phyloP scores from a whole-genome alignment of 257 asterid genomes.

The Nicotiana tomentosiformis region DNA sequence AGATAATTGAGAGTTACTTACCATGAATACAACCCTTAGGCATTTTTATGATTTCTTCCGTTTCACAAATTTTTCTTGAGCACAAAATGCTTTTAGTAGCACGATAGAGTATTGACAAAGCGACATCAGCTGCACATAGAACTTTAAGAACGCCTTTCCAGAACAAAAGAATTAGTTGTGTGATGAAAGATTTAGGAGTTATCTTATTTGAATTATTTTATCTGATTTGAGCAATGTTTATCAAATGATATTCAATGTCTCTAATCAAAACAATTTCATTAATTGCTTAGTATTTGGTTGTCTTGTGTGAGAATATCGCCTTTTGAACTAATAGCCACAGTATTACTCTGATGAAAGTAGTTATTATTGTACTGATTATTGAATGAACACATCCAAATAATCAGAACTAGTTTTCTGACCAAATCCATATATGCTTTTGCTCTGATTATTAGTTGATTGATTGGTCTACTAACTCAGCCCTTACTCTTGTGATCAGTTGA shows the following conservation, averaged over 20 bases:
- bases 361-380: background rate
- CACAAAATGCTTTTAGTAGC: background rate
- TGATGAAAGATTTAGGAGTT: background rate
- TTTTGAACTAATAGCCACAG: background rate
- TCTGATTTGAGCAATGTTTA: background rate
- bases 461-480: background rate
- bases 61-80: background rate
- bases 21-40: background rate
- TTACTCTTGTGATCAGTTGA: background rate
- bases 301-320: background rate
- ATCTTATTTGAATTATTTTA: background rate
- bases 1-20: background rate
- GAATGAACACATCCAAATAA: background rate
- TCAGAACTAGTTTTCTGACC: background rate
- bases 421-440: background rate
- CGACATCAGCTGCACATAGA: background rate
- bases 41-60: background rate
- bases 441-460: background rate
- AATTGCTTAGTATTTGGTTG: background rate
- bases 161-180: background rate
- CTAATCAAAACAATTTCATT: background rate
- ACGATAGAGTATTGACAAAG: background rate
- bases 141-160: background rate
- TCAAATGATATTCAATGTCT: background rate
- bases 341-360: constrained; percentile 7